Base-by-base conservation (phyloP, 208 protist species). In the Crithidia acanthocephali region DNA sequence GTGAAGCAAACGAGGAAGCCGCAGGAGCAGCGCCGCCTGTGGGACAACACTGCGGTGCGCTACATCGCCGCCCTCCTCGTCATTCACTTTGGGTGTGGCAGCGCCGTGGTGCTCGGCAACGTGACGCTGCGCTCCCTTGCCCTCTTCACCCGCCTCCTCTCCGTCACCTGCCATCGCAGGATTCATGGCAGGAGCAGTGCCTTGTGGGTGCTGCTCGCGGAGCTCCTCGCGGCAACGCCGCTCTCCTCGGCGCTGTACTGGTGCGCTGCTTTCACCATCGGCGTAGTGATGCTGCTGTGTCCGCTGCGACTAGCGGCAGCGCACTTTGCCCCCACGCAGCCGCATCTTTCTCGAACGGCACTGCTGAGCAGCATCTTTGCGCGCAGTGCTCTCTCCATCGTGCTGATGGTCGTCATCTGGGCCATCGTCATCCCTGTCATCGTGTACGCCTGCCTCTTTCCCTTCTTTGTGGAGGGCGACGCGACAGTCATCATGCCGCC, bases 391-490 rank as follows among this genome's bases (percentile, higher is more conserved):
- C 51, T 65, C 62, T 53, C 55, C 22, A 18, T 64, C 25, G 59
- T 68, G 32, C 27, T 30, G 30, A 47, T 75, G 22, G 44, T 47
- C 37, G 10, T 75, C 11, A 13, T 57, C 20, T 75, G 69, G 69
- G 60, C 23, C n/a, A 42, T 27, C 35, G 52, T 68, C 2, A 35
- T 75, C 16, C 69, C 69, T 30, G 22, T 44, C 30, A 15, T 75
- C 25, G 61, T 56, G 30, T 75, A 75, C 44, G 51, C 22, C 16
- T 75, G 69, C 23, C 69, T 75, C 15, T 68, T 68, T 20, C 69
- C 69, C 9, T 75, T 75, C 33, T 63, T 68, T 25, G 61, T 48
- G n/a, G 69, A 75, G 69, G 61, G 61, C 0, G 69, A 75, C 33
- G 44, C 62, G 18, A 58, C 50, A n/a, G 42, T 55, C 9, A 6